Evolutionary conservation across 2,329 filamentous ascomycete species (phyloP), one percentile per base, ranked within the genome.

Genomic region (Trichoderma sp.): DNA sequence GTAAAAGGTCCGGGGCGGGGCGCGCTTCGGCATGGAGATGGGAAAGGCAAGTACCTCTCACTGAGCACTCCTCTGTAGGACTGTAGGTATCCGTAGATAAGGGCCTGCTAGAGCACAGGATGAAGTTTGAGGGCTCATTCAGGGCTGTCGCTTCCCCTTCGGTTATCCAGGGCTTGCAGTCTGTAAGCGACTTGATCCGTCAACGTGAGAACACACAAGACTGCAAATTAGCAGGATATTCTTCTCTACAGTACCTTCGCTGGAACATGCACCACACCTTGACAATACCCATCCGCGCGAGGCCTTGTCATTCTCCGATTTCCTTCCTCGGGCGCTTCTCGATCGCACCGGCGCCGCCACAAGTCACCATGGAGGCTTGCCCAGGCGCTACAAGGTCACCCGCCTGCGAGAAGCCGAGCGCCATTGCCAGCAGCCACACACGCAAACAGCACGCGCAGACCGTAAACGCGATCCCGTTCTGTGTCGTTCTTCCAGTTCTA

Each of bases 361-460:
- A 28, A 39, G 30, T 2, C 21, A 24, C 21, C 21, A 24, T 24
- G 21, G 26, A 39, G 26, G 57, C 57, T 60, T 60, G 50, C 56
- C 34, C 56, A 60, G 39, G 56, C 24, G 21, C 26, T 30, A 64
- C n/a, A 3, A 47, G 55, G 63, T 54, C 63, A 60, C 63, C 63
- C 56, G 63, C 63, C 55, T 58, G 47, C 55, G 44, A 64, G 50
- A 56, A 65, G 63, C 63, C 63, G 55, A 54, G 52, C 55, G 41
- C 56, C 56, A 48, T 45, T 50, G 26, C 60, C n/a, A 55, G 17
- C 50, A 26, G 50, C 30, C 47, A n/a, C 45, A 44, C 47, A 10
- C 30, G 9, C 30, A 34, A 28, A 39, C 9, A 41, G 9, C 30
- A 34, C 15, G 28, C 10, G 51, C 50, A 24, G 3, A 24, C n/a